A percentile compares a stretch with the other conserved stretches of the same genome.
phyloP scores from a whole-genome alignment of 495 filamentous ascomycete genomes.

The Penicillium nucicola region DNA sequence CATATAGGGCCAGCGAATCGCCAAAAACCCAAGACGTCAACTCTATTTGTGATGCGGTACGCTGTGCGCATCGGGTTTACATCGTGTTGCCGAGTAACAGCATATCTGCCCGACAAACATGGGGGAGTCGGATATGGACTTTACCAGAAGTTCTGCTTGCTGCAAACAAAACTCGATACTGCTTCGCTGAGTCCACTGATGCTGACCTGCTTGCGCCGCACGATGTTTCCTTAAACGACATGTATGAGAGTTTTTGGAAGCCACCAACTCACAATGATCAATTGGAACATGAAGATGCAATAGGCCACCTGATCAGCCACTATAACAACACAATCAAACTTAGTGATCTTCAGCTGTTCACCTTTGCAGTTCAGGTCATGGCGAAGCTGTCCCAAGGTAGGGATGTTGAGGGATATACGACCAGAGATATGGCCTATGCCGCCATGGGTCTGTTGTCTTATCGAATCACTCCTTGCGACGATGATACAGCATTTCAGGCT shows the following conservation, averaged over 20 bases:
- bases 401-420: conserved; percentile 1
- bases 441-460: conserved; percentile 8
- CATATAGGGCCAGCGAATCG: background rate
- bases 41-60: conserved; percentile 13
- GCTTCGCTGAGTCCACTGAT: background rate
- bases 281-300: conserved; percentile 6
- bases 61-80: conserved; percentile 10
- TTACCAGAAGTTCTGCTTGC: conserved; percentile 12
- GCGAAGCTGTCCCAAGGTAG: conserved; percentile 1
- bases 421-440: conserved; percentile 6
- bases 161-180: conserved; percentile 11
- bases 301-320: conserved; percentile 10
- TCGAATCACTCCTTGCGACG: conserved; percentile 4
- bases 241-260: conserved; percentile 14
- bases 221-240: conserved; percentile 7
- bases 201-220: background rate
- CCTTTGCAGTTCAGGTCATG: conserved; percentile 13
- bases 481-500: conserved; percentile 4
- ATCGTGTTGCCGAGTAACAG: conserved; percentile 5
- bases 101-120: background rate
- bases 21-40: conserved; percentile 9
- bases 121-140: conserved; percentile 13
- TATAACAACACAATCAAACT: conserved; percentile 11
- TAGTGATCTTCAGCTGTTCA: conserved; percentile 13
- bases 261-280: background rate